Base-by-base conservation (phyloP, 2,329 filamentous ascomycete species). In the Colletotrichum graminicola region DNA sequence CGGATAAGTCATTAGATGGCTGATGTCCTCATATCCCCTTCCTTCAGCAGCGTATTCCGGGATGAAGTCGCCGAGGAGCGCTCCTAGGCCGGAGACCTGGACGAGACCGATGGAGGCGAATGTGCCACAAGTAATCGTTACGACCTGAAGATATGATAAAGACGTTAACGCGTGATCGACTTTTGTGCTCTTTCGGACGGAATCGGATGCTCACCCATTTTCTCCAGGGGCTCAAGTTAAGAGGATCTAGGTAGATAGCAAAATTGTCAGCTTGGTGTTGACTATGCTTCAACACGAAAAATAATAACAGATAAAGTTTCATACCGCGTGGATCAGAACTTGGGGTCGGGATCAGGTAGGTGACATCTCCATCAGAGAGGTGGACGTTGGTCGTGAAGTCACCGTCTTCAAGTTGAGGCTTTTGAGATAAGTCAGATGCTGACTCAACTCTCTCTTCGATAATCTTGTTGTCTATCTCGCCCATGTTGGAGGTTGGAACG, bases 281-380 rank as follows among this genome's bases (percentile, higher is more conserved):
- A 34, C 1, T 8, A 36, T 29, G 11, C 11, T 7, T 18, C 6
- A 2, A n/a, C 16, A 3, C 1, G 10, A 11, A 7, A 51, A 1
- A 32, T 5, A 3, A 10, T 14, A 5, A 7, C 32, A 1, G 5
- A 10, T 8, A 23, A 26, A 3, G 16, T n/a, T 2, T 12, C 65
- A 60, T 62, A 77, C 75, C 75, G 29, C 73, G 76, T 4, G 79
- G 79, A 73, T 81, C 79, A 12, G 77, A 75, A 8, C 78, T 80
- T 2, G 79, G 78, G 11, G 78, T 77, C 1, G 79, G 79, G 34
- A 81, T 80, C 67, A 68, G 66, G 14, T 80, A 81, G 32, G 80
- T 75, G 54, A 79, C 75, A 51, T 73, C 72, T n/a, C 77, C 79
- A 12, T 77, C 78, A 1, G 78, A 79, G 47, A 81, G 73, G 49